These are phyloP conservation scores for Pleurotus cornucopiae DNA, from an alignment of 768 basidiomycete species.

Conservation along the genomic window DNA sequence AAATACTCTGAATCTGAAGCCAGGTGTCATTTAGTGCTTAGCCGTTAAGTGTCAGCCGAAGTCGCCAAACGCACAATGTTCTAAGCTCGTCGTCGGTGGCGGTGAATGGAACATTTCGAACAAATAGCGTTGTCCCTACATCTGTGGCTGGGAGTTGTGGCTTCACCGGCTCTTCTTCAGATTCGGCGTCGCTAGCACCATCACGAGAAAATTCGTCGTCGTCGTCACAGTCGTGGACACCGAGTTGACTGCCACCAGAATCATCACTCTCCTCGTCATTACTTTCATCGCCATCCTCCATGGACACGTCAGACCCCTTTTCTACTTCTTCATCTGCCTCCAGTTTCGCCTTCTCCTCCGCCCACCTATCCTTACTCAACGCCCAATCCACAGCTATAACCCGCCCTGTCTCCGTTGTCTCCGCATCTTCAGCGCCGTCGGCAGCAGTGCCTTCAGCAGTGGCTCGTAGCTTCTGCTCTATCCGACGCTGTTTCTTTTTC, in stretches of 20 bases:
- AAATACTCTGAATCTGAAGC: constrained; percentile 78
- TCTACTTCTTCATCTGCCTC: constrained; percentile 35
- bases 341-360: constrained; percentile 66
- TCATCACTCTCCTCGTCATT: constrained; percentile 20
- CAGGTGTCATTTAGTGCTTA: constrained; percentile 6
- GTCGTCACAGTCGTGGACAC: constrained; percentile 40
- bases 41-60: neutral
- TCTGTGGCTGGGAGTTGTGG: constrained; percentile 80
- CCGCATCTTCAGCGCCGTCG: constrained; percentile 31
- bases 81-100: constrained; percentile 93
- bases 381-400: constrained; percentile 96
- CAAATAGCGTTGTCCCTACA: constrained; percentile 86
- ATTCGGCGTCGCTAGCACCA: constrained; percentile 25
- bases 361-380: constrained; percentile 89
- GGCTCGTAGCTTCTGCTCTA: constrained; percentile 45
- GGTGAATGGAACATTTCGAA: constrained; percentile 89
- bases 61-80: constrained; percentile 53
- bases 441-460: constrained; percentile 30
- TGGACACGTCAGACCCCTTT: constrained; percentile 19
- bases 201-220: constrained; percentile 33
- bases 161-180: constrained; percentile 45
- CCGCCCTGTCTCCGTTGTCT: constrained; percentile 37
- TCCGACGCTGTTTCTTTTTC: constrained; percentile 55
- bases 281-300: constrained; percentile 21
- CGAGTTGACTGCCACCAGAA: constrained; percentile 36